Evolutionary conservation across 2,329 filamentous ascomycete genomes (phyloP).

Genomic region (Penicillium sp.): DNA sequence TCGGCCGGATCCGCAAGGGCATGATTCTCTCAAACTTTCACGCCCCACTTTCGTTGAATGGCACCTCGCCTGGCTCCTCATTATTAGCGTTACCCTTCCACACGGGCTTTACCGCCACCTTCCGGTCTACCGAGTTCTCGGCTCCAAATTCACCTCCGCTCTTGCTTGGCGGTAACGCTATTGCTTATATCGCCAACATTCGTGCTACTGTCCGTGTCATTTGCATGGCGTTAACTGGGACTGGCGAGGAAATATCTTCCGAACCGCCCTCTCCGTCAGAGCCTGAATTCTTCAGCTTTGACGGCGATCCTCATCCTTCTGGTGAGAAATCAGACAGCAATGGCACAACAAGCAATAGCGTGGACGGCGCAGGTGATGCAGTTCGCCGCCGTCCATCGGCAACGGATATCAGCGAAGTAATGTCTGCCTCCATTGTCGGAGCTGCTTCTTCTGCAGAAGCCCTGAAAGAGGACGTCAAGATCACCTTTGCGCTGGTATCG

Average conservation of each 20-base stretch:
- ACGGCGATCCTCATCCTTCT: slow-evolving; percentile 32
- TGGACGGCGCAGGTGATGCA: not conserved
- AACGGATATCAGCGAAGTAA: slow-evolving; percentile 29
- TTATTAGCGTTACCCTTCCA: slow-evolving; percentile 45
- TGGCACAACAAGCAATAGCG: not conserved
- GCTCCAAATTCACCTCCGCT: slow-evolving; percentile 48
- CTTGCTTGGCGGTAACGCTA: slow-evolving; percentile 56
- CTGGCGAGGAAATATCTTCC: slow-evolving; percentile 26
- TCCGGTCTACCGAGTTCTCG: slow-evolving; percentile 59
- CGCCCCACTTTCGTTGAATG: slow-evolving; percentile 49
- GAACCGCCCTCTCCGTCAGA: slow-evolving; percentile 33
- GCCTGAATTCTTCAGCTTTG: slow-evolving; percentile 46
- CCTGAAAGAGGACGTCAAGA: slow-evolving; percentile 35
- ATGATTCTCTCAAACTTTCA: slow-evolving; percentile 73
- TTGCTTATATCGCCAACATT: slow-evolving; percentile 84
- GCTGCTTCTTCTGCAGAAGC: slow-evolving; percentile 13
- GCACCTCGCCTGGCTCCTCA: slow-evolving; percentile 2
- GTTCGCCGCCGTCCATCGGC: slow-evolving; percentile 11
- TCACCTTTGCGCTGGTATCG: slow-evolving; percentile 58
- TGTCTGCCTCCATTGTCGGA: slow-evolving; percentile 14
- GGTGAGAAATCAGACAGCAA: slow-evolving; percentile 5
- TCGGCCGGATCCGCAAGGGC: slow-evolving; percentile 64
- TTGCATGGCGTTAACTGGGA: slow-evolving; percentile 47
- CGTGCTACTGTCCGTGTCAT: slow-evolving; percentile 75
- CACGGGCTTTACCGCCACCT: slow-evolving; percentile 68